Evolutionary conservation across 2,329 filamentous ascomycete species (phyloP), one percentile per base, ranked within the genome.

Genomic region (Aspergillus oerlinghausenensis): DNA sequence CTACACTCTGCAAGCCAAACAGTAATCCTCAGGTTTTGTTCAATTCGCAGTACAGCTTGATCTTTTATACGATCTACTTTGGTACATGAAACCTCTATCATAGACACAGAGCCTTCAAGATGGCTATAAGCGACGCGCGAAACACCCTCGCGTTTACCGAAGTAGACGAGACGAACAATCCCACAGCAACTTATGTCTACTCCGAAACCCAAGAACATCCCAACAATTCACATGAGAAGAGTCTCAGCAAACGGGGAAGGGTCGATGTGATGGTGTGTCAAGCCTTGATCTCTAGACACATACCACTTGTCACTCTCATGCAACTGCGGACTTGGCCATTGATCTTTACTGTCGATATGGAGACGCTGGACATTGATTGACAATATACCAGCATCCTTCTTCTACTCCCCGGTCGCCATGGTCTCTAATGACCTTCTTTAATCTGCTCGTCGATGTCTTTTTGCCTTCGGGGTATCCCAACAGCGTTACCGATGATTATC

Each of bases 381-480:
- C 29, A 35, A 3, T 35, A 40, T n/a, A 25, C 23, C 25, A 63
- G 58, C 55, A 62, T 62, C 51, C 58, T 29, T 54, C 64, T 29
- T 60, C 63, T 11, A 17, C 57, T 19, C 54, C 60, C 11, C 56
- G 57, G 1, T 59, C 58, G 32, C 53, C 61, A 59, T 69, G 67
- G 66, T 69, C 66, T 32, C 35, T 60, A 6, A 60, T 60, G 32
- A 61, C 67, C 17, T 59, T 73, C 26, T 21, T 66, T 69, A 63
- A 74, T 74, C 63, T 71, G 62, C 60, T 84, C 1, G 70, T 92
- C 45, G 86, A 90, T 63, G 83, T 92, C 28, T 96, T 96, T 69
- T 80, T 96, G 1, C 92, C 92, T 0, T 86, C 89, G 1, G 92
- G 92, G n/a, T 97, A 88, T 72, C 92, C 92, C 0, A 84, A 92